These are phyloP conservation scores for Aspergillus wentii DNA, from an alignment of 495 filamentous ascomycete genomes.

Conservation along the genomic window DNA sequence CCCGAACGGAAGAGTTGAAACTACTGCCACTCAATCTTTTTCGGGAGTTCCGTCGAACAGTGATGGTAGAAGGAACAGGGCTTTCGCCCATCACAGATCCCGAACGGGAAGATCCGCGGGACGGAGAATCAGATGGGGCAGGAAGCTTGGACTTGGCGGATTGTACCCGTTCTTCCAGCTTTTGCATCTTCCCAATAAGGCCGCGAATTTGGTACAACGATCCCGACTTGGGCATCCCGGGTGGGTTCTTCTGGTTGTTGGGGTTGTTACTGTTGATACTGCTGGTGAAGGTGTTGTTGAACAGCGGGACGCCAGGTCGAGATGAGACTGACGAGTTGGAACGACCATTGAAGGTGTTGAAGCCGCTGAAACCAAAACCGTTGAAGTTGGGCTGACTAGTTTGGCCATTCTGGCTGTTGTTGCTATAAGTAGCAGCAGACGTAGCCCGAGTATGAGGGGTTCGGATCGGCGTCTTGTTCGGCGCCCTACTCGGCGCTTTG, in stretches of 20 bases:
- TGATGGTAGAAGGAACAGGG: conserved; percentile 67
- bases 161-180: conserved; percentile 87
- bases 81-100: conserved; percentile 48
- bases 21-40: conserved; percentile 61
- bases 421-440: conserved; percentile 46
- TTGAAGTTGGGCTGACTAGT: too few relatives aligned
- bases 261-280: neutral
- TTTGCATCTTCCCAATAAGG: conserved; percentile 94
- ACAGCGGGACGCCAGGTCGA: conserved; percentile 32
- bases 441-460: conserved; percentile 46
- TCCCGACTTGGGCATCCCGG: conserved; percentile 65
- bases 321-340: conserved; percentile 35
- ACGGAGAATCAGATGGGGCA: conserved; percentile 70
- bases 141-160: conserved; percentile 91
- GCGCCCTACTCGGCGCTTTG: too few relatives aligned
- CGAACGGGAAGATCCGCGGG: conserved; percentile 68
- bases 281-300: conserved; percentile 14
- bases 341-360: conserved; percentile 33
- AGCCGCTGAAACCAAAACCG: too few relatives aligned
- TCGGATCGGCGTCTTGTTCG: conserved; percentile 15
- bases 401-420: too few relatives aligned
- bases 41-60: conserved; percentile 67
- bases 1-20: conserved; percentile 48
- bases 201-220: conserved; percentile 90
- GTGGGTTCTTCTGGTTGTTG: conserved; percentile 20